Percentiles rank a stretch among this genome's conserved stretches.
These are phyloP conservation scores for Candida stauntonica DNA, from an alignment of 805 yeast species.

Conservation along the genomic window DNA sequence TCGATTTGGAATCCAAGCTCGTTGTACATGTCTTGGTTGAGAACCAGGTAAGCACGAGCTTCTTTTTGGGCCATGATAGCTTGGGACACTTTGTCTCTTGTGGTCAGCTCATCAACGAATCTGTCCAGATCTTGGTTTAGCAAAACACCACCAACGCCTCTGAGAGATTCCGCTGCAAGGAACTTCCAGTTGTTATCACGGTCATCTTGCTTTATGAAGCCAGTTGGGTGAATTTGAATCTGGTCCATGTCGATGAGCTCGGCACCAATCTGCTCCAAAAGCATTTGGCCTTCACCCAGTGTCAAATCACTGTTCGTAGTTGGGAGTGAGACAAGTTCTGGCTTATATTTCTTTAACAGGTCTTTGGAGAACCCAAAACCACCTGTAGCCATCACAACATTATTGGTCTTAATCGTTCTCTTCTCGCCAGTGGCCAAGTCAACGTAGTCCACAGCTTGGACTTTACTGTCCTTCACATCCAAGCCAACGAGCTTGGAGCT, in stretches of 20 bases:
- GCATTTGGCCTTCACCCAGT: slow-evolving; percentile 53
- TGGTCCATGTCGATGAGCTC: slow-evolving; percentile 53
- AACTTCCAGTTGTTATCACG: slow-evolving; percentile 44
- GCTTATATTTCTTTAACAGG: slow-evolving; percentile 39
- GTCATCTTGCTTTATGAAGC: slow-evolving; percentile 45
- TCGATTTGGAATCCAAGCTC: slow-evolving; percentile 46
- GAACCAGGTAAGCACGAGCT: slow-evolving; percentile 31
- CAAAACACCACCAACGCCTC: slow-evolving; percentile 57
- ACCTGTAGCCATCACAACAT: slow-evolving; percentile 53
- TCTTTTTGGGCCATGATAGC: slow-evolving; percentile 33
- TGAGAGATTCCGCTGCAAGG: slow-evolving; percentile 54
- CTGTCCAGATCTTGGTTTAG: slow-evolving; percentile 40
- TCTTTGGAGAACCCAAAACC: slow-evolving; percentile 45
- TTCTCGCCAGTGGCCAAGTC: slow-evolving; percentile 27
- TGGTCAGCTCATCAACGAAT: slow-evolving; percentile 49
- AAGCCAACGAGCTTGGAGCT: slow-evolving; percentile 37
- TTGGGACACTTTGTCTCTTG: slow-evolving; percentile 49
- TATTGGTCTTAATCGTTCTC: slow-evolving; percentile 24
- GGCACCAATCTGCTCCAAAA: slow-evolving; percentile 45
- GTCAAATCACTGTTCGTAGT: slow-evolving; percentile 55
- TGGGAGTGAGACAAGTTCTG: slow-evolving; percentile 42
- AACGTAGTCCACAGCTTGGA: slow-evolving; percentile 40
- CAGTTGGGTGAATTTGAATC: slow-evolving; percentile 61
- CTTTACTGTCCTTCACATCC: slow-evolving; percentile 27
- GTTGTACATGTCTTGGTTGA: slow-evolving; percentile 41